These are phyloP conservation scores for Beta corolliflora DNA, from an alignment of 179 eudicot species.

Conservation along the genomic window DNA sequence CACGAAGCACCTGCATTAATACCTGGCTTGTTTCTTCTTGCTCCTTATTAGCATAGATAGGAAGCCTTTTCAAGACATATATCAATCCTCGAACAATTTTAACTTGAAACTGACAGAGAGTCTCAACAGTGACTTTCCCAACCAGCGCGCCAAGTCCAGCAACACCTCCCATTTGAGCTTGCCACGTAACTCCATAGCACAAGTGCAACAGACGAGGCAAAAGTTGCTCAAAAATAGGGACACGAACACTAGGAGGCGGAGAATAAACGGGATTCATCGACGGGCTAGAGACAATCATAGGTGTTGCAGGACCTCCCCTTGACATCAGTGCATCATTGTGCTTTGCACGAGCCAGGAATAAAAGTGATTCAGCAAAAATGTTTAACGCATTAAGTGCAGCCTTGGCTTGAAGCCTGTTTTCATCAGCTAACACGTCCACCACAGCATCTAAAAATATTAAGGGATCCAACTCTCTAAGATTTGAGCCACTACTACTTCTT, in stretches of 20 bases:
- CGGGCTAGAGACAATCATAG: constrained; percentile 98
- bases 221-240: constrained; percentile 95
- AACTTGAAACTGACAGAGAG: constrained; percentile 81
- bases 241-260: constrained; percentile 90
- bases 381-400: constrained; percentile 88
- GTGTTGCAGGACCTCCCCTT: constrained; percentile 95
- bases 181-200: constrained; percentile 97
- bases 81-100: constrained; percentile 78
- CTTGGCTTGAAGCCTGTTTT: constrained; percentile 88
- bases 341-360: constrained; percentile 77
- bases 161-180: constrained; percentile 96
- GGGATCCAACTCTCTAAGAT: constrained; percentile 92
- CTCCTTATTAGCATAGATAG: constrained; percentile 86
- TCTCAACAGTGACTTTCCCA: constrained; percentile 95
- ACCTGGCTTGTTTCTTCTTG: constrained; percentile 98
- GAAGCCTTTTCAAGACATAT: constrained; percentile 93
- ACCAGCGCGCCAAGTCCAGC: constrained; percentile 93
- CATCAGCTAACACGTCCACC: constrained; percentile 96
- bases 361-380: constrained; percentile 76
- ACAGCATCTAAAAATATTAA: constrained; percentile 91
- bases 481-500: constrained; percentile 54
- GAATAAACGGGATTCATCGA: constrained; percentile 97
- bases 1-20: constrained; percentile 92
- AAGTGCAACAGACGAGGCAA: constrained; percentile 91
- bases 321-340: constrained; percentile 72